Evolutionary conservation across 352 stramenopile species (phyloP), one percentile per base, ranked within the genome.

Genomic region (Nothophytophthora sp.): DNA sequence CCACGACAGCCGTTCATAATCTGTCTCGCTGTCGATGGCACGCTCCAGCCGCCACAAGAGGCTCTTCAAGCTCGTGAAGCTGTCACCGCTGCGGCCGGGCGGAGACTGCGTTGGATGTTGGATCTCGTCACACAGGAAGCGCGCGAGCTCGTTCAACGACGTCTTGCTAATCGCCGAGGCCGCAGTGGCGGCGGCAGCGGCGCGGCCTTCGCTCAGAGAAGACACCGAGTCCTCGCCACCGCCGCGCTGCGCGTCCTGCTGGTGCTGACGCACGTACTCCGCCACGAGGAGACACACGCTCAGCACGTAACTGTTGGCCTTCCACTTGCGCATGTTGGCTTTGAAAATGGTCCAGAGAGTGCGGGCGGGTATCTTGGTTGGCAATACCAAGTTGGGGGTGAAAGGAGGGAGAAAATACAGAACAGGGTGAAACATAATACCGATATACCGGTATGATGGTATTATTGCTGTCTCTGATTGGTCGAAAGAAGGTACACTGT

Each of bases 81-180:
- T 16, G 16, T 10, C 28, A 16, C 27, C 36, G 8, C 54, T 36
- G 55, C 50, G 59, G 33, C 28, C 29, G 11, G 51, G 41, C 23
- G 37, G 18, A 15, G 41, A 36, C 30, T 16, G 16, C 34, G 58
- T 30, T 2, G 79, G 76, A 4, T 70, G 65, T 42, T 88, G 75
- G 37, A 88, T 70, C 52, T 91, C 80, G 41, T 48, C 36, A 11
- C 66, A 55, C 11, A 90, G 65, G 48, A 90, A 88, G 28, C 61
- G 60, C 20, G 69, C 75, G 15, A 90, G 55, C 2, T 44, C 58
- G 23, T 79, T 73, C 15, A 88, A 59, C 25, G 77, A 55, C 44
- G 59, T 22, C 27, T 57, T 57, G 22, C 47, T 68, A 13, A 84
- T 50, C 18, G 35, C 35, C 6, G 46, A 35, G 3, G 55, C n/a